These are phyloP conservation scores for Zostera marina DNA, from an alignment of 116 monocot genomes.

Conservation along the genomic window DNA sequence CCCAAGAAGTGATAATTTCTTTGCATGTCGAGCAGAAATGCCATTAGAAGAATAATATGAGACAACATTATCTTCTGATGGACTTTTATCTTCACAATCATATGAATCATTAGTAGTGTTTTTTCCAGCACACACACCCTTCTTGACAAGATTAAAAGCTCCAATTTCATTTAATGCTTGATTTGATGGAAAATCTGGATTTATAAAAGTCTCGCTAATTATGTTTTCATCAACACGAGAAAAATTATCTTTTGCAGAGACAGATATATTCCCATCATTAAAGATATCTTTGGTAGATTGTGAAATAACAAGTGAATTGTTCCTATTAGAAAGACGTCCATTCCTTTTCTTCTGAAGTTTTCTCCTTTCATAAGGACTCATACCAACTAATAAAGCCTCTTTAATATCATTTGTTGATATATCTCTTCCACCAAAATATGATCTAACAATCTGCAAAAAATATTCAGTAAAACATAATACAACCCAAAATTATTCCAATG, in stretches of 20 bases:
- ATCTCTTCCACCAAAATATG: slow-evolving; percentile 84
- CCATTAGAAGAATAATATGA: slow-evolving; percentile 9
- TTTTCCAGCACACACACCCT: slow-evolving; percentile 4
- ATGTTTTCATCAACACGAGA: background rate
- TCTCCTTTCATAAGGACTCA: slow-evolving; percentile 80
- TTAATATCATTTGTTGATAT: slow-evolving; percentile 52
- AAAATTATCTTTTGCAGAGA: slow-evolving; percentile 2
- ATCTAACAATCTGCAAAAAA: slow-evolving; percentile 43
- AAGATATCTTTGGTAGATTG: background rate
- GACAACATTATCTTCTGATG: slow-evolving; percentile 7
- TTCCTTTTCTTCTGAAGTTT: slow-evolving; percentile 70
- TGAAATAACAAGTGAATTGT: slow-evolving; percentile 1
- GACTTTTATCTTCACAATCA: slow-evolving; percentile 6
- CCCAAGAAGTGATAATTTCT: slow-evolving; percentile 63
- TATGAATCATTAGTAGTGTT: slow-evolving; percentile 6
- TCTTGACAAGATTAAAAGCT: slow-evolving; percentile 2
- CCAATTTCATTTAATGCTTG: no score
- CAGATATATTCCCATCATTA: background rate
- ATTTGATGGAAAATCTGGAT: no score
- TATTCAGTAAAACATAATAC: slow-evolving; percentile 1
- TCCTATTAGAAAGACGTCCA: background rate
- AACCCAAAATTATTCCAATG: background rate
- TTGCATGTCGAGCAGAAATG: slow-evolving; percentile 19
- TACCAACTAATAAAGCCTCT: slow-evolving; percentile 73
- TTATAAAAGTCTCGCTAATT: background rate